Evolutionary conservation across 2,329 filamentous ascomycete species (phyloP), one percentile per base, ranked within the genome.

Genomic region (Colletotrichum karsti): DNA sequence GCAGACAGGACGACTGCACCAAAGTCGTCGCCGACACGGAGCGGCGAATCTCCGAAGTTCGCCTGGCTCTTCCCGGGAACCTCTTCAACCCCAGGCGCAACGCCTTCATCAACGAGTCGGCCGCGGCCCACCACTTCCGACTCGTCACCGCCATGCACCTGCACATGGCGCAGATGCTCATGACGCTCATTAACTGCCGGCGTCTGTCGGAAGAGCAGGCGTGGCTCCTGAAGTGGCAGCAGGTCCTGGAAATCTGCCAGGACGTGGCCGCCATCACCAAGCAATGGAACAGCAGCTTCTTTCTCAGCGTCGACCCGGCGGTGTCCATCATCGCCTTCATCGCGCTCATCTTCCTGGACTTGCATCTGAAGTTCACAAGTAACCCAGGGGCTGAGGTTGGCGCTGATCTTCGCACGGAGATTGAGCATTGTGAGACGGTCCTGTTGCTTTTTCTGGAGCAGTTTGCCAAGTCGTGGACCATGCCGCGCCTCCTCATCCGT

Each of bases 171-270:
- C 55, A 65, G 35, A 53, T 71, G 22, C 53, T 71, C 12, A 55
- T 70, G 15, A 26, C 68, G 15, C 58, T 71, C 41, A 12, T 51
- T 8, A 41, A 55, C 37, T 71, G 69, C 28, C 41, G 20, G 4
- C 18, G 20, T 15, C 22, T 41, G 9, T 20, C 39, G 5, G 56
- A 58, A 13, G 59, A 57, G 20, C 42, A 67, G 20, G 56, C 63
- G 10, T 71, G 70, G 70, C 42, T 70, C 2, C 37, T 58, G 5
- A 50, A 33, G 37, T 71, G 70, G 70, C 64, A 71, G 55, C 55
- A 70, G 44, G 55, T 68, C 22, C 44, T 71, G 20, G 70, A 71
- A 44, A 28, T 39, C 20, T 65, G 55, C 26, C 68, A 69, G 26
- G 53, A 71, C 22, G 61, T 70, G 33, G 67, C 68, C n/a, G 35